Evolutionary conservation across 2,329 filamentous ascomycete genomes (phyloP).

Genomic region (Cladosporium velox): DNA sequence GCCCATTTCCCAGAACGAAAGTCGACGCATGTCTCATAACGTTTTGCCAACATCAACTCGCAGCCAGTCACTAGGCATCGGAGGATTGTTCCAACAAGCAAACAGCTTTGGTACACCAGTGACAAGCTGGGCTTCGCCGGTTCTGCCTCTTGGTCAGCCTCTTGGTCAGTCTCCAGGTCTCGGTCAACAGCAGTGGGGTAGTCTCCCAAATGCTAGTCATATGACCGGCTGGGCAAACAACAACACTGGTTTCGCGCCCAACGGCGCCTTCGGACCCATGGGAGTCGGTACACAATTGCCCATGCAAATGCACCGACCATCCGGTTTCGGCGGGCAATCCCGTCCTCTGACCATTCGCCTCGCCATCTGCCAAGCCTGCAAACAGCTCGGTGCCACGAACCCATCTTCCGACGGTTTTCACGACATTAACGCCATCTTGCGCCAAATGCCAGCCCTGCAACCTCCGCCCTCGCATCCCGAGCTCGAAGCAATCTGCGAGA

Average conservation of each 20-base stretch:
- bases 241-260: conserved; percentile 45
- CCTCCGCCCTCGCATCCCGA: conserved; percentile 63
- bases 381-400: conserved; percentile 53
- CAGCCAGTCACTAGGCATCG: conserved; percentile 22
- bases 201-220: conserved; percentile 36
- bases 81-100: conserved; percentile 32
- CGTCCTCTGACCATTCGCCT: conserved; percentile 70
- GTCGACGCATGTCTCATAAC: conserved; percentile 43
- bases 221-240: conserved; percentile 25
- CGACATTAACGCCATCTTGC: conserved; percentile 63
- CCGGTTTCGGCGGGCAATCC: conserved; percentile 24
- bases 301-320: conserved; percentile 48
- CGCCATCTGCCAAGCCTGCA: conserved; percentile 77
- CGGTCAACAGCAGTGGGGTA: conserved; percentile 43
- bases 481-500: conserved; percentile 82
- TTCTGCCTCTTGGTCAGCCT: conserved; percentile 40
- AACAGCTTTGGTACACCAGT: conserved; percentile 30
- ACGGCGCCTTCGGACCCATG: conserved; percentile 53
- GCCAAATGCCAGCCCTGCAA: conserved; percentile 63
- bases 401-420: conserved; percentile 61
- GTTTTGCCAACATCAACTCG: conserved; percentile 30
- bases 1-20: conserved; percentile 55
- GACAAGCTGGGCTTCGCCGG: conserved; percentile 47
- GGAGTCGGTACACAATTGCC: conserved; percentile 35
- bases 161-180: conserved; percentile 40